phyloP scores from a whole-genome alignment of 495 filamentous ascomycete genomes.

The Xylaria nigripes region DNA sequence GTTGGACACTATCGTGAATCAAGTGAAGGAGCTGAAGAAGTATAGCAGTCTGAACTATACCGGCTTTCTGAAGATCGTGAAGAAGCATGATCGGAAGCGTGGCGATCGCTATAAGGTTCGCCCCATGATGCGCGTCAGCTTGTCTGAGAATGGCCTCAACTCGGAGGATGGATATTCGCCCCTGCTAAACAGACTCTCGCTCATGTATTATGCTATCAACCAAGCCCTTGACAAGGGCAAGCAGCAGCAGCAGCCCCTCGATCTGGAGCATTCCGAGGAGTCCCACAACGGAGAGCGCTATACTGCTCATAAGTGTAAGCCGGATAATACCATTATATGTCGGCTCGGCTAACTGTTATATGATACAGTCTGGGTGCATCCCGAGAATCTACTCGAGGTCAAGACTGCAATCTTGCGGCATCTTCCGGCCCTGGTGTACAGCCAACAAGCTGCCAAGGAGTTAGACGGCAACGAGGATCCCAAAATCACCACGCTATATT shows the following conservation, averaged over 20 bases:
- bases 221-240: slow-evolving; percentile 59
- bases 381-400: slow-evolving; percentile 89
- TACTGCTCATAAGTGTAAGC: slow-evolving; percentile 78
- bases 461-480: slow-evolving; percentile 73
- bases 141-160: slow-evolving; percentile 85
- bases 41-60: slow-evolving; percentile 96
- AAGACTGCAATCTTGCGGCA: slow-evolving; percentile 89
- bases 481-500: slow-evolving; percentile 90
- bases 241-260: slow-evolving; percentile 22
- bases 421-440: slow-evolving; percentile 86
- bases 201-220: slow-evolving; percentile 91
- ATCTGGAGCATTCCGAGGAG: slow-evolving; percentile 31
- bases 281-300: slow-evolving; percentile 58
- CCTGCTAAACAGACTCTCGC: slow-evolving; percentile 77
- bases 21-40: slow-evolving; percentile 87
- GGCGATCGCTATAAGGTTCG: slow-evolving; percentile 73
- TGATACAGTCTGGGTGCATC: slow-evolving; percentile 79
- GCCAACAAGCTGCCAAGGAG: slow-evolving; percentile 71
- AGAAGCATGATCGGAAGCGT: slow-evolving; percentile 94
- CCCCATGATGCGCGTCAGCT: slow-evolving; percentile 79
- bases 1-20: slow-evolving; percentile 77
- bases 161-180: slow-evolving; percentile 85
- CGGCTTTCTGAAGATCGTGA: slow-evolving; percentile 92
- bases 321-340: background rate
- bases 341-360: slow-evolving; percentile 9